These are phyloP conservation scores for Prunus armeniaca DNA, from an alignment of 306 rosid species.

Conservation along the genomic window DNA sequence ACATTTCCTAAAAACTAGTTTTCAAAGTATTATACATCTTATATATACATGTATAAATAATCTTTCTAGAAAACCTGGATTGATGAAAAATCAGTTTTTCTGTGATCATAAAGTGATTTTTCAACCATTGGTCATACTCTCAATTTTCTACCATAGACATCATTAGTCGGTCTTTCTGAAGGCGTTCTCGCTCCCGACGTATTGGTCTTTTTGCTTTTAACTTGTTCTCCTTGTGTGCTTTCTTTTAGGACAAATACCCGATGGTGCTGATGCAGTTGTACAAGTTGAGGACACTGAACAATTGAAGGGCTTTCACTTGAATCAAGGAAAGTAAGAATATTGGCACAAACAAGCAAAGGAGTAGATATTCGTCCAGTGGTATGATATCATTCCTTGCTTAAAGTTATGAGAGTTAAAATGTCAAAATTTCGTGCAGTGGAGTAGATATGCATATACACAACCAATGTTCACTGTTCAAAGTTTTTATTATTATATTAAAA, in stretches of 20 bases:
- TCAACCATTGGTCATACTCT: too few species aligned
- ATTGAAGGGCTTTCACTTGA: conserved; percentile 31
- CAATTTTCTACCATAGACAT: background rate
- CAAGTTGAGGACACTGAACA: conserved; percentile 86
- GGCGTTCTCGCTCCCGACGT: background rate
- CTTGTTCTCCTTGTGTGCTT: conserved; percentile 1
- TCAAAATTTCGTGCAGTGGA: background rate
- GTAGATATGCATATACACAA: background rate
- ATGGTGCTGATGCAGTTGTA: conserved; percentile 96
- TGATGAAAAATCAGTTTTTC: background rate
- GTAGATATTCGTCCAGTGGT: conserved; percentile 89
- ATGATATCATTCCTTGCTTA: conserved; percentile 16
- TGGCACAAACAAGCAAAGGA: conserved; percentile 56
- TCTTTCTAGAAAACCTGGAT: background rate
- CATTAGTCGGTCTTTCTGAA: background rate
- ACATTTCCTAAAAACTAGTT: background rate
- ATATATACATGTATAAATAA: too few species aligned
- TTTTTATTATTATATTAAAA: background rate
- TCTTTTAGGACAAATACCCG: conserved; percentile 82
- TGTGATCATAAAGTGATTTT: background rate
- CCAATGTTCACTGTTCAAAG: background rate
- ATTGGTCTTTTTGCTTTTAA: background rate
- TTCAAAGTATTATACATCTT: too few species aligned
- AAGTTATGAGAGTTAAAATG: background rate
- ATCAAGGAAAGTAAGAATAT: conserved; percentile 49